phyloP scores from a whole-genome alignment of 192 early-diverging fungal species.

The Funneliformis mosseae region DNA sequence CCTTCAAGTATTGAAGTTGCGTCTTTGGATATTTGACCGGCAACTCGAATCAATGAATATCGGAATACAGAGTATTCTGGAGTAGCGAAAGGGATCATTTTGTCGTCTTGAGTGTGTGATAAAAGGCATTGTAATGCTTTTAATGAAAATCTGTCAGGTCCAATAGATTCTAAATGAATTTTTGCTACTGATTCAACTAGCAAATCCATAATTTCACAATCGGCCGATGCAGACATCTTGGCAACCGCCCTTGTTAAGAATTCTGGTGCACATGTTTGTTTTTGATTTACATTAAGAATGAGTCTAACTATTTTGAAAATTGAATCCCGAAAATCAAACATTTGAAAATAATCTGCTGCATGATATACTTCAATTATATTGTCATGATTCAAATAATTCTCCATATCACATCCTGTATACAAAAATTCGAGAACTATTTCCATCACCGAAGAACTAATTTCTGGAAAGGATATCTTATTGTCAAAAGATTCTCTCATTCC shows the following conservation, averaged over 20 bases:
- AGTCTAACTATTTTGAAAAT: background rate
- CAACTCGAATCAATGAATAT: background rate
- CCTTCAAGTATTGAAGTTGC: background rate
- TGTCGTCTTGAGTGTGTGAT: background rate
- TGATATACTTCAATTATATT: background rate
- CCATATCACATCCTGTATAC: background rate
- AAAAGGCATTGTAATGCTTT: slow-evolving; percentile 7
- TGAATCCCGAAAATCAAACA: background rate
- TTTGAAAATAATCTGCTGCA: slow-evolving; percentile 20
- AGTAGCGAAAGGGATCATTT: background rate
- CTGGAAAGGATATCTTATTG: slow-evolving; percentile 12
- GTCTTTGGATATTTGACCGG: background rate
- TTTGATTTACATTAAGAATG: background rate
- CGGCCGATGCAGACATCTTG: no score
- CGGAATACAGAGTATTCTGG: background rate
- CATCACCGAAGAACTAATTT: background rate
- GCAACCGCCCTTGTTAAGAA: background rate
- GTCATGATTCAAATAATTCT: background rate
- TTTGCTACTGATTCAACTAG: no score
- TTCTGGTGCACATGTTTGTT: background rate
- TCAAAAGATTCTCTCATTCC: slow-evolving; percentile 22
- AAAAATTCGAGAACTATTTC: slow-evolving; percentile 8
- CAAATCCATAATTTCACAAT: no score
- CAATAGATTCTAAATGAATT: no score
- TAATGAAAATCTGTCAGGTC: background rate